Evolutionary conservation across 768 basidiomycete species (phyloP).

Genomic region (Thelephora ganbajun): DNA sequence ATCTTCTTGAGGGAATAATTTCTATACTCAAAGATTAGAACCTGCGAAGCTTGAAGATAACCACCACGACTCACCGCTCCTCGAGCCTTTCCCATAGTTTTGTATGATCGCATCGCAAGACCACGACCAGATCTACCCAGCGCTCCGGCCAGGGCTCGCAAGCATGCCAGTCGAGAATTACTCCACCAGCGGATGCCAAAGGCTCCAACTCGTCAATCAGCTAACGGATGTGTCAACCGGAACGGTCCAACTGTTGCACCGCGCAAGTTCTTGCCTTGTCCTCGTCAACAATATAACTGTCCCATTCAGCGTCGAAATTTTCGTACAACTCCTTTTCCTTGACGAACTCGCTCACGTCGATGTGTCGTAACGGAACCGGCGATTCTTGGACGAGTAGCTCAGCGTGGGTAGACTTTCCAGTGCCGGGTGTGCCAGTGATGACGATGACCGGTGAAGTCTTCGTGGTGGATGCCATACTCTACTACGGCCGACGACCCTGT

Average conservation of each 20-base stretch:
- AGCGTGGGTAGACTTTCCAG: constrained; percentile 91
- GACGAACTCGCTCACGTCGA: constrained; percentile 86
- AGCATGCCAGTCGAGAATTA: constrained; percentile 91
- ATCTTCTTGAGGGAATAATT: constrained; percentile 86
- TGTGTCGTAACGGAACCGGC: constrained; percentile 53
- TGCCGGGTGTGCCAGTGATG: constrained; percentile 89
- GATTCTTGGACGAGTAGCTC: constrained; percentile 67
- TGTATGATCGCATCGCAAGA: constrained; percentile 80
- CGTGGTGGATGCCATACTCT: constrained; percentile 3
- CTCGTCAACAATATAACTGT: constrained; percentile 87
- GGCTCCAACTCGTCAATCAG: constrained; percentile 82
- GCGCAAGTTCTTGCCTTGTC: constrained; percentile 56
- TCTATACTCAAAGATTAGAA: constrained; percentile 24
- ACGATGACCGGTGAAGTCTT: constrained; percentile 50
- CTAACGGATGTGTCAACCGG: constrained; percentile 24
- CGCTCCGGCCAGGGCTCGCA: constrained; percentile 91
- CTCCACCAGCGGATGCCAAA: constrained; percentile 49
- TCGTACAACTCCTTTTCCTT: constrained; percentile 74
- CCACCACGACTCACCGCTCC: constrained; percentile 44
- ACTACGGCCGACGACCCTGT: no score
- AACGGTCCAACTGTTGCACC: background rate
- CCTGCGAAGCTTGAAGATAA: background rate
- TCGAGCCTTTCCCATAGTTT: constrained; percentile 84
- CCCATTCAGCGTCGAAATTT: constrained; percentile 89
- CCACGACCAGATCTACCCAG: constrained; percentile 92